Conservation (phyloP, 2,329 filamentous ascomycete species). For the Xylaria polymorpha region DNA sequence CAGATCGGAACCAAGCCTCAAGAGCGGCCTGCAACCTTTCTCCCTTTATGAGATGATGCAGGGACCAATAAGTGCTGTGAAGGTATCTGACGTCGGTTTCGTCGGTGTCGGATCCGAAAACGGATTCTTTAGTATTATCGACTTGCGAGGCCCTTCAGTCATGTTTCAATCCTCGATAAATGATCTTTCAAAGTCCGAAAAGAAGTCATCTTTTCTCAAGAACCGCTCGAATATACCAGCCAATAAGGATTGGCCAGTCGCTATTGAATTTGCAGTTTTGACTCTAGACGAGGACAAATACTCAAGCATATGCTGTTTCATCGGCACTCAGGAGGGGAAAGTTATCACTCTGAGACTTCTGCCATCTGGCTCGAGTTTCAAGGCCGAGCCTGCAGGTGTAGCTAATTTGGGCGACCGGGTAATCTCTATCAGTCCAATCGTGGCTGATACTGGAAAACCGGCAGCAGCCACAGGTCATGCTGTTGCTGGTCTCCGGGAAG, state of each 20-base stretch:
- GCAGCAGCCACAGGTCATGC: constrained; percentile 79
- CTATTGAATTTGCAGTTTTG: constrained; percentile 92
- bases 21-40: constrained; percentile 83
- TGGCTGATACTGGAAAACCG: constrained; percentile 78
- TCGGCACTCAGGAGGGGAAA: constrained; percentile 86
- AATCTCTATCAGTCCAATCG: constrained; percentile 81
- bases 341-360: constrained; percentile 91
- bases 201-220: constrained; percentile 77
- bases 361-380: constrained; percentile 78
- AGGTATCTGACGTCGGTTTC: constrained; percentile 93
- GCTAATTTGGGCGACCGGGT: constrained; percentile 75
- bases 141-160: constrained; percentile 86
- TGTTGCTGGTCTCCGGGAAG: constrained; percentile 81
- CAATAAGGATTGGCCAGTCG: constrained; percentile 78
- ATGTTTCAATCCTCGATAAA: constrained; percentile 80
- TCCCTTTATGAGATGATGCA: constrained; percentile 85
- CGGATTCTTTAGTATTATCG: constrained; percentile 83
- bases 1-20: constrained; percentile 77
- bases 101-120: constrained; percentile 86
- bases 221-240: constrained; percentile 61
- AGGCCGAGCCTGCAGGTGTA: constrained; percentile 76
- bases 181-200: constrained; percentile 81
- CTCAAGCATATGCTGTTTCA: constrained; percentile 92
- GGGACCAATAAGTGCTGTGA: constrained; percentile 81
- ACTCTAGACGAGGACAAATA: constrained; percentile 94